Conservation (phyloP, 2,329 filamentous ascomycete genomes). For the Cadophora luteo-olivacea region DNA sequence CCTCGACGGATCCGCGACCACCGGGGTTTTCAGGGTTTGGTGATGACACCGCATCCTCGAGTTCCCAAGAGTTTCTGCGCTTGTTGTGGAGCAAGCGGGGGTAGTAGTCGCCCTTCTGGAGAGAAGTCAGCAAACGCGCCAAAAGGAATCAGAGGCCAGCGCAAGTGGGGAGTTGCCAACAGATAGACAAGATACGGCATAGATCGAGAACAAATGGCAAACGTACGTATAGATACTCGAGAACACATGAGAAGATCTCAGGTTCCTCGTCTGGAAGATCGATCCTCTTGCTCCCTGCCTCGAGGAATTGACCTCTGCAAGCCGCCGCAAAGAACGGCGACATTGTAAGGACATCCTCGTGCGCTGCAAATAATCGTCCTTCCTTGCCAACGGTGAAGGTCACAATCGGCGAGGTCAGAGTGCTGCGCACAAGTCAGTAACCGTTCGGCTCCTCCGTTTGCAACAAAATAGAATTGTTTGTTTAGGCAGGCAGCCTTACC, state of each 20-base stretch:
- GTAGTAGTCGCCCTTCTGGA: constrained; percentile 55
- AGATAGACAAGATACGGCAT: no score
- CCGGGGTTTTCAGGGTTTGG: constrained; percentile 61
- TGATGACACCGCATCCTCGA: constrained; percentile 73
- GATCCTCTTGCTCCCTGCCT: constrained; percentile 78
- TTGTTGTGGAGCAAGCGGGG: constrained; percentile 88
- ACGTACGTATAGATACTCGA: constrained; percentile 85
- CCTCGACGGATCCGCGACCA: constrained; percentile 70
- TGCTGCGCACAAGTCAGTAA: constrained; percentile 37
- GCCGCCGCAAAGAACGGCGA: constrained; percentile 83
- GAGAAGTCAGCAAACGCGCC: constrained; percentile 17
- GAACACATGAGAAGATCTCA: constrained; percentile 89
- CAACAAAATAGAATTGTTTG: constrained; percentile 22
- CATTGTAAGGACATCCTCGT: constrained; percentile 88
- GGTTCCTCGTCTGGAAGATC: constrained; percentile 80
- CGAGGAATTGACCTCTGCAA: constrained; percentile 75
- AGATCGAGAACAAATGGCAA: background rate
- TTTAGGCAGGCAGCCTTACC: constrained; percentile 45
- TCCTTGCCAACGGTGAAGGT: constrained; percentile 85
- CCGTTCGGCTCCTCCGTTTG: constrained; percentile 24
- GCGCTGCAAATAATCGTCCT: constrained; percentile 89
- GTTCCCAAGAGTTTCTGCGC: constrained; percentile 85
- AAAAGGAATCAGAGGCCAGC: background rate
- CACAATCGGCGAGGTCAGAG: constrained; percentile 72
- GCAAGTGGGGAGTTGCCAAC: no score